Percentiles rank a stretch among this genome's conserved stretches.
phyloP scores from a whole-genome alignment of 345 rosid genomes.

The Conringia planisiliqua region DNA sequence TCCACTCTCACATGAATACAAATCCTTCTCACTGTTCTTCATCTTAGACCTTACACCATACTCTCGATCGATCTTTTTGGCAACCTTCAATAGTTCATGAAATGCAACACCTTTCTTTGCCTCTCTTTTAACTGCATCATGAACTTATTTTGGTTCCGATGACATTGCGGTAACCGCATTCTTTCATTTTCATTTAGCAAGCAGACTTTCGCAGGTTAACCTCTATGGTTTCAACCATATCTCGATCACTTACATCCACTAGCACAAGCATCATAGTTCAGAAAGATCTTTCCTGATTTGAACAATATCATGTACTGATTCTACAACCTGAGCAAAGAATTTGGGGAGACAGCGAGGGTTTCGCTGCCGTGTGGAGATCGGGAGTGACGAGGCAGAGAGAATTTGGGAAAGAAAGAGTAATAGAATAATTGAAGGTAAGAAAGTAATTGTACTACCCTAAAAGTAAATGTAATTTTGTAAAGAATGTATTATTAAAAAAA shows the following conservation, averaged over 20 bases:
- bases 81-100: conserved; percentile 19
- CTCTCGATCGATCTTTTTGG: conserved; percentile 14
- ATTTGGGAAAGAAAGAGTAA: conserved; percentile 58
- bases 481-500: too few relatives aligned
- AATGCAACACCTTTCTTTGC: conserved; percentile 32
- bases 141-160: conserved; percentile 2
- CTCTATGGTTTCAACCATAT: not conserved
- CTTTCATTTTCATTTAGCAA: not conserved
- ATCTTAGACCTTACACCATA: conserved; percentile 23
- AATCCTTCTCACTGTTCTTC: conserved; percentile 1
- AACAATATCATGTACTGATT: too few relatives aligned
- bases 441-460: too few relatives aligned
- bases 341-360: conserved; percentile 5
- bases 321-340: too few relatives aligned
- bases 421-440: too few relatives aligned
- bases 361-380: conserved; percentile 54
- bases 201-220: not conserved
- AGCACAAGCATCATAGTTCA: not conserved
- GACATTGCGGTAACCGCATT: not conserved
- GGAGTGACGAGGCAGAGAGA: conserved; percentile 86
- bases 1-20: conserved; percentile 35
- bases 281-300: too few relatives aligned
- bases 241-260: not conserved
- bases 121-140: conserved; percentile 30
- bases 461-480: too few relatives aligned